Evolutionary conservation across 306 rosid genomes (phyloP).

Genomic region (Begonia peltatifolia): DNA sequence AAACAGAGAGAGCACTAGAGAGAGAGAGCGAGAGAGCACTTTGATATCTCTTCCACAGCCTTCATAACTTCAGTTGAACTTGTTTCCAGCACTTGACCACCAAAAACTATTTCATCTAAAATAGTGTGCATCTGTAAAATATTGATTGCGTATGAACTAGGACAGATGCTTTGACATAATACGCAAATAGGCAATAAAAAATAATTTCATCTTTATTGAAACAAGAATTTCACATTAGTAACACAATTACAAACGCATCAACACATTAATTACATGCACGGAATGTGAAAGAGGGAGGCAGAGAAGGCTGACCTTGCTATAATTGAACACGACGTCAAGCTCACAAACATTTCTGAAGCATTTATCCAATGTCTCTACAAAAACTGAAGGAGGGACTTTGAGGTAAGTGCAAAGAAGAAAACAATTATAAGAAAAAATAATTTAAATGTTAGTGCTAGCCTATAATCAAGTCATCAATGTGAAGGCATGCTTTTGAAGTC

Average conservation of each 20-base stretch:
- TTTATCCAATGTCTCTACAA: slow-evolving; percentile 93
- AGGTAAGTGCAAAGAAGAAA: too few relatives aligned
- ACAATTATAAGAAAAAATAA: too few relatives aligned
- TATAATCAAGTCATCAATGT: slow-evolving; percentile 12
- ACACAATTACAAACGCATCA: too few relatives aligned
- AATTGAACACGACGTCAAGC: slow-evolving; percentile 85
- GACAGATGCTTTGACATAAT: too few relatives aligned
- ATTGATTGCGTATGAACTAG: neutral
- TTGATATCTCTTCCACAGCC: slow-evolving; percentile 79
- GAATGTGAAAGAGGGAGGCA: neutral
- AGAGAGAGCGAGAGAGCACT: slow-evolving; percentile 26
- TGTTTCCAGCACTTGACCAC: slow-evolving; percentile 90
- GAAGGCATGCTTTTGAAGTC: too few relatives aligned
- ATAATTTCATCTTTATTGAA: too few relatives aligned
- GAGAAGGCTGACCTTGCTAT: slow-evolving; percentile 59
- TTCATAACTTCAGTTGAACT: slow-evolving; percentile 75
- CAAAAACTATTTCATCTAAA: slow-evolving; percentile 75
- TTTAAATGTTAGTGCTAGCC: slow-evolving; percentile 10
- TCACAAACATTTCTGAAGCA: slow-evolving; percentile 96
- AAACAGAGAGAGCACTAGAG: neutral
- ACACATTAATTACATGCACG: neutral
- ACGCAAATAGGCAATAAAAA: too few relatives aligned
- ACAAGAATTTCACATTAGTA: too few relatives aligned
- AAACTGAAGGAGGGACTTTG: slow-evolving; percentile 28
- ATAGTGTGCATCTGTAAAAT: slow-evolving; percentile 55